phyloP scores from a whole-genome alignment of 306 rosid species.

The Senna siamea region DNA sequence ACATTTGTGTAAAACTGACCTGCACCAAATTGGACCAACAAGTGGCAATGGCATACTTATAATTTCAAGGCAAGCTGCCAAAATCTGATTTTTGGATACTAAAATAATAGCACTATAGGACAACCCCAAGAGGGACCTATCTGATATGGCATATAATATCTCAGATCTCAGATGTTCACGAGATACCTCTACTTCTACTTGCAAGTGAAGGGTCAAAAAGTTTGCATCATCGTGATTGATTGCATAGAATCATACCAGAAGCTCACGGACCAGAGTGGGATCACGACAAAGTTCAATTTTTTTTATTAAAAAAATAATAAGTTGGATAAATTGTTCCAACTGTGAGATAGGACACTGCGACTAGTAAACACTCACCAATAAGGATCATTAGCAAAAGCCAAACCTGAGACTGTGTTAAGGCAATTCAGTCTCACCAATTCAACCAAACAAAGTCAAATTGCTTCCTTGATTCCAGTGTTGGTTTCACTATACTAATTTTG shows the following conservation, averaged over 20 bases:
- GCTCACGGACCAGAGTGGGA: constrained; percentile 51
- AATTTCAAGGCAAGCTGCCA: not conserved
- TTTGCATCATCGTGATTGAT: not conserved
- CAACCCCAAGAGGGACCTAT: not conserved
- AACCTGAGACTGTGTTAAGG: too few species aligned
- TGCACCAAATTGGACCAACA: too few species aligned
- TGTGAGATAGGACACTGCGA: too few species aligned
- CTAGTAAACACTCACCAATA: too few species aligned
- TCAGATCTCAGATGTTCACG: not conserved
- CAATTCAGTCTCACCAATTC: too few species aligned
- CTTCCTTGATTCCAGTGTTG: too few species aligned
- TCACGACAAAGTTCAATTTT: constrained; percentile 30
- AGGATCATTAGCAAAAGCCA: too few species aligned
- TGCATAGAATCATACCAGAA: constrained; percentile 10
- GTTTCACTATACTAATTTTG: too few species aligned
- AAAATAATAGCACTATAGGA: constrained; percentile 1
- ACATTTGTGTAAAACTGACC: too few species aligned
- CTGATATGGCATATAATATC: constrained; percentile 10
- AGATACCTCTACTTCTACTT: constrained; percentile 23
- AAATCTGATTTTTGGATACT: not conserved
- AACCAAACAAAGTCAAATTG: too few species aligned
- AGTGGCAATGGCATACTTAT: constrained; percentile 34
- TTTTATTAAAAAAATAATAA: too few species aligned
- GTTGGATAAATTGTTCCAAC: too few species aligned
- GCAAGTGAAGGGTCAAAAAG: constrained; percentile 28